Percentiles rank a stretch among this genome's conserved stretches.
phyloP scores from a whole-genome alignment of 108 stramenopile genomes.

The Ochromonas danica region DNA sequence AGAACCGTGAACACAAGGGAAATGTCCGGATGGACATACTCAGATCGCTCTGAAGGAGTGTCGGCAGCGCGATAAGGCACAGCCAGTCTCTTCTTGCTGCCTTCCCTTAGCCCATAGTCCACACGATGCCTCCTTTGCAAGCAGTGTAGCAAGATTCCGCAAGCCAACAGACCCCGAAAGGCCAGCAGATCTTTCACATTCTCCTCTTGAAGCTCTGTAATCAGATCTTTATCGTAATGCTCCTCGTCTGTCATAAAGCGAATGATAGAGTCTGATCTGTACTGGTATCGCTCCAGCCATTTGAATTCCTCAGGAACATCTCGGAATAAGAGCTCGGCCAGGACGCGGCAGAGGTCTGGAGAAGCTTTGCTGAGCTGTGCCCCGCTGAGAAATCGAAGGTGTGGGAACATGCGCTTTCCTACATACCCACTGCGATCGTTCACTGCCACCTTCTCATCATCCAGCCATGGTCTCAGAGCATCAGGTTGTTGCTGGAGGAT shows the following conservation, averaged over 20 bases:
- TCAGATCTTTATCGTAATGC: too few relatives aligned
- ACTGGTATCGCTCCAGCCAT: too few relatives aligned
- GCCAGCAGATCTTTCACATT: slow-evolving; percentile 44
- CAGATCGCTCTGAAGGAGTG: slow-evolving; percentile 51
- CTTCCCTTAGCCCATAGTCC: slow-evolving; percentile 49
- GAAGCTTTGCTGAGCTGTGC: too few relatives aligned
- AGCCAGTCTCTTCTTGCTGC: slow-evolving; percentile 51
- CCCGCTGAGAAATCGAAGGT: too few relatives aligned
- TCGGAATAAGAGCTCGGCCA: background rate
- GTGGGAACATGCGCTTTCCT: too few relatives aligned
- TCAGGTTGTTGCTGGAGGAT: slow-evolving; percentile 26
- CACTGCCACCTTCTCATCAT: too few relatives aligned
- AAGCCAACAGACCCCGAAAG: slow-evolving; percentile 52
- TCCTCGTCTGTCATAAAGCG: too few relatives aligned
- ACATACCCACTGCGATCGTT: too few relatives aligned
- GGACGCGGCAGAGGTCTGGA: background rate
- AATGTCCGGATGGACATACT: slow-evolving; percentile 60
- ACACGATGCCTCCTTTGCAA: slow-evolving; percentile 58
- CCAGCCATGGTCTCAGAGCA: too few relatives aligned
- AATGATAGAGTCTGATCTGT: too few relatives aligned
- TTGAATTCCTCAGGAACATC: slow-evolving; percentile 34
- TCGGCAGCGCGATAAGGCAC: slow-evolving; percentile 57
- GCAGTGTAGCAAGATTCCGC: slow-evolving; percentile 53
- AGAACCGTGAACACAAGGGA: slow-evolving; percentile 54
- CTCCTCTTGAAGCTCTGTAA: too few relatives aligned